A percentile compares a stretch with the other conserved stretches of the same genome.
These are phyloP conservation scores for Volvox africanus DNA, from an alignment of 139 green algal species.

Conservation along the genomic window DNA sequence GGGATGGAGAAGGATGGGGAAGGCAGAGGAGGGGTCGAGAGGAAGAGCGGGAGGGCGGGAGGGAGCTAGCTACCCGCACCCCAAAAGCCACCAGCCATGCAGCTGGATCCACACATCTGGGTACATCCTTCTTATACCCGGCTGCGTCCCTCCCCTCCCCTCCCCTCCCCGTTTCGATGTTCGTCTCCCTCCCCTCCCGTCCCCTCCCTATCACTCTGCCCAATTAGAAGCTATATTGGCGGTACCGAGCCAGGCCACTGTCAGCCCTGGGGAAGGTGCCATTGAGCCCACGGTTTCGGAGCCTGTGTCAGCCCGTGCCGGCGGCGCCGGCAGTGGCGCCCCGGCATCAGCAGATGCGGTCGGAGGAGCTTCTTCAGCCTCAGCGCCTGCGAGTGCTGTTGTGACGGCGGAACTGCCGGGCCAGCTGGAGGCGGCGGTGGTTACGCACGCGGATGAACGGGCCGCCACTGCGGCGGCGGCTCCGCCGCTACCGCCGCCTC, in stretches of 20 bases:
- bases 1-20: background rate
- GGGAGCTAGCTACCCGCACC: no score
- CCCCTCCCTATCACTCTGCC: no score
- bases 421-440: background rate
- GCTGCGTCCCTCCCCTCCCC: background rate
- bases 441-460: no score
- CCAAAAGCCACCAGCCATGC: no score
- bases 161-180: no score
- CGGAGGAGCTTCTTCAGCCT: background rate
- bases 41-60: no score
- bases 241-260: no score
- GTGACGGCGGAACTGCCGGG: conserved; percentile 6
- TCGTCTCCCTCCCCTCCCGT: no score
- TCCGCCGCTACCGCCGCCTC: background rate
- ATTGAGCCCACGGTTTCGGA: background rate
- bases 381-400: background rate
- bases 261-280: background rate
- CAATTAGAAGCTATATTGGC: no score
- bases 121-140: background rate
- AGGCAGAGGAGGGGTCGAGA: no score
- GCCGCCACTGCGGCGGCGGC: background rate
- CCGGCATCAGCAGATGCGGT: background rate
- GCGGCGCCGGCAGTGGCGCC: background rate
- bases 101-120: background rate
- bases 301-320: background rate